These are phyloP conservation scores for Grifola frondosa DNA, from an alignment of 1,284 basidiomycete species.

Conservation along the genomic window DNA sequence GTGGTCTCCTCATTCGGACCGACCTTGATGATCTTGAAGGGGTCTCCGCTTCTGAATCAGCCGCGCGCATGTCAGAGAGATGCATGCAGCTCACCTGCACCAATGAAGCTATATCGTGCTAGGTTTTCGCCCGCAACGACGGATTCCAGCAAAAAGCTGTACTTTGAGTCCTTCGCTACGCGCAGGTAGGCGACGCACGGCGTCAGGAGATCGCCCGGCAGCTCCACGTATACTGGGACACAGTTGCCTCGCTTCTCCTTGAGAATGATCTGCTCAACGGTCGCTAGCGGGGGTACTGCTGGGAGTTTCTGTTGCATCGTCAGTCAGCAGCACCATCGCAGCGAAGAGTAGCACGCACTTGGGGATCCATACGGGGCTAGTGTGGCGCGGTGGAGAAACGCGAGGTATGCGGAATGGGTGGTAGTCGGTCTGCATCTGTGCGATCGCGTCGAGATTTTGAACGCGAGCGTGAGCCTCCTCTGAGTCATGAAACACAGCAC, in stretches of 20 bases:
- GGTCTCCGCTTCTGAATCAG: constrained; percentile 54
- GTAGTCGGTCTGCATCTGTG: too few relatives aligned
- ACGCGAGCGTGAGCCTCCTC: too few relatives aligned
- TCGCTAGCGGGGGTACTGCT: constrained; percentile 65
- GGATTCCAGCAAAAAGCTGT: constrained; percentile 92
- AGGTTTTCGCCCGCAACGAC: constrained; percentile 90
- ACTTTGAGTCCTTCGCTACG: constrained; percentile 87
- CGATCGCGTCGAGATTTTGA: too few relatives aligned
- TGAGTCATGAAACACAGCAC: too few relatives aligned
- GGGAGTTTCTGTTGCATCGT: constrained; percentile 50
- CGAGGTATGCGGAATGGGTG: too few relatives aligned
- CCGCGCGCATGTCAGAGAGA: not conserved
- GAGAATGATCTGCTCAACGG: constrained; percentile 71
- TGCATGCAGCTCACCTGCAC: constrained; percentile 67
- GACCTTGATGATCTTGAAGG: constrained; percentile 88
- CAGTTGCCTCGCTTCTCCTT: constrained; percentile 85
- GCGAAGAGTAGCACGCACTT: not conserved
- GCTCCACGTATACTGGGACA: constrained; percentile 88
- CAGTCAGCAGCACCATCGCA: constrained; percentile 1
- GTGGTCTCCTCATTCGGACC: constrained; percentile 81
- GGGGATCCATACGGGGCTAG: too few relatives aligned
- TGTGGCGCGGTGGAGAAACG: too few relatives aligned
- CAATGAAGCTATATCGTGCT: constrained; percentile 95
- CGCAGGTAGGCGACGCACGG: constrained; percentile 97
- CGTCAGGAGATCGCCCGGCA: constrained; percentile 95